phyloP scores from a whole-genome alignment of 441 rosid genomes.

The Populus hybrid region DNA sequence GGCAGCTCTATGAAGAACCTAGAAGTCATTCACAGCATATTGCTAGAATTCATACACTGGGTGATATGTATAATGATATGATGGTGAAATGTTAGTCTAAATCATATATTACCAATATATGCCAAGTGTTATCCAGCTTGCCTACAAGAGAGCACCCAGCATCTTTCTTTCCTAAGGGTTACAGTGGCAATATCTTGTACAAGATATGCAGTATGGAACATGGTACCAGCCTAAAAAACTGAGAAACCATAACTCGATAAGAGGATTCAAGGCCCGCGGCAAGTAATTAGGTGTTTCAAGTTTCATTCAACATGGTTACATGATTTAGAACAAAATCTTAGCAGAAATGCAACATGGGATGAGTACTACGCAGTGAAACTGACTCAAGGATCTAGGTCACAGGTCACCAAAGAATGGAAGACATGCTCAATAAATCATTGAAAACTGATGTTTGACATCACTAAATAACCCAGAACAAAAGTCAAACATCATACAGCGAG shows the following conservation, averaged over 20 bases:
- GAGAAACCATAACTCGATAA: not conserved
- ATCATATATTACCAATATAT: not conserved
- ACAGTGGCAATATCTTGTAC: not conserved
- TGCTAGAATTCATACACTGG: not conserved
- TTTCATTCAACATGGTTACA: not conserved
- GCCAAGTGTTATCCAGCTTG: not conserved
- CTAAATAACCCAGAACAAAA: not conserved
- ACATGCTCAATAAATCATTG: not conserved
- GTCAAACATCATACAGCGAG: not conserved
- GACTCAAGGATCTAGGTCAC: not conserved
- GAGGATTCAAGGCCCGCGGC: not conserved
- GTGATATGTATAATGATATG: not conserved
- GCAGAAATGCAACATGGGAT: not conserved
- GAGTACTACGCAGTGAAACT: not conserved
- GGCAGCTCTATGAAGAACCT: slow-evolving; percentile 8
- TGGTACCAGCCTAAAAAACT: not conserved
- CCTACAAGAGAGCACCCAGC: not conserved
- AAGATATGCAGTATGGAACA: not conserved
- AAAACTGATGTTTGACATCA: not conserved
- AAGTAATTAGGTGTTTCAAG: not conserved
- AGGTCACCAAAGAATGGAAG: not conserved
- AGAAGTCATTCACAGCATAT: not conserved
- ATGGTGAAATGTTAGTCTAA: not conserved
- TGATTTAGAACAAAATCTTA: not conserved
- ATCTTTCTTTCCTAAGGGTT: not conserved